These are phyloP conservation scores for Tetrahymena malaccensis DNA, from an alignment of 73 alveolate genomes.

Conservation along the genomic window DNA sequence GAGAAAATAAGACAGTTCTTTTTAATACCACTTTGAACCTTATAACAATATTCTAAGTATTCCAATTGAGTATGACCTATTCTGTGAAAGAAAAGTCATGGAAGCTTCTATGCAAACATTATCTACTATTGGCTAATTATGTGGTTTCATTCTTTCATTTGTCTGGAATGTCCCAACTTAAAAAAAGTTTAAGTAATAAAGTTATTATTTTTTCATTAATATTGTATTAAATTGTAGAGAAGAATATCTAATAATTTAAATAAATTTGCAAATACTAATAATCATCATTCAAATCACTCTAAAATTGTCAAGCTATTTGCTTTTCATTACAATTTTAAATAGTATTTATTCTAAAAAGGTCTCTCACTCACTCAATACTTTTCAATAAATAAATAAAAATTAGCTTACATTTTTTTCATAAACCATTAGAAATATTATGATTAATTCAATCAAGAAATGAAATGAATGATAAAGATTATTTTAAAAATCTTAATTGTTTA, in stretches of 20 bases:
- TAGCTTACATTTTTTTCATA: too few species aligned
- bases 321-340: too few species aligned
- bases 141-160: background rate
- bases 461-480: too few species aligned
- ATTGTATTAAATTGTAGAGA: background rate
- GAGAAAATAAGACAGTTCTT: background rate
- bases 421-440: too few species aligned
- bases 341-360: too few species aligned
- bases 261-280: background rate
- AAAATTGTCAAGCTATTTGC: background rate
- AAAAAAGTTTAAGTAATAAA: background rate
- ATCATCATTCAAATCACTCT: background rate
- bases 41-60: background rate
- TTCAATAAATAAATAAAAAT: too few species aligned
- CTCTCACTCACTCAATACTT: too few species aligned
- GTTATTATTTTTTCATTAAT: background rate
- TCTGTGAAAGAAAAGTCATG: background rate
- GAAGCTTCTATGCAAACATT: background rate
- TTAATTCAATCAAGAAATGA: too few species aligned
- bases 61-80: background rate
- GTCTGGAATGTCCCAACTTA: background rate
- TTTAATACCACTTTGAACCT: background rate
- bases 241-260: background rate
- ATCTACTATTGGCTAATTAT: background rate
- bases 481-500: too few species aligned